Evolutionary conservation across 2,329 filamentous ascomycete genomes (phyloP), one percentile per base, ranked within the genome.

Genomic region (Chrysoporthe austroafricana): DNA sequence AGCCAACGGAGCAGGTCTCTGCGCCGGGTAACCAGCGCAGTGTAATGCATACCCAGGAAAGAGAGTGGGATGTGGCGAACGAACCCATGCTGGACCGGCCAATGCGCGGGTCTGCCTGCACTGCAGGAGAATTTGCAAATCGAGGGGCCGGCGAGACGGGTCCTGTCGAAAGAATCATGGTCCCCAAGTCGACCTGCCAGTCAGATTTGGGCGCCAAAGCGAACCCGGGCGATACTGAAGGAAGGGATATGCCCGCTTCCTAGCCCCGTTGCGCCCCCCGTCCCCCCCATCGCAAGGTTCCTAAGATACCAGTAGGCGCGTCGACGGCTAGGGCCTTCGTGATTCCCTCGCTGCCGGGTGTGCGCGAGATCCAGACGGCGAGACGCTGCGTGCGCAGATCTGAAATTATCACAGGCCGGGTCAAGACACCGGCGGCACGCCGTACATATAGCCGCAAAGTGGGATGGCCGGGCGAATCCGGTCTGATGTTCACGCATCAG

Each of bases 11-110:
- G 63, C 62, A 70, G 66, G 63, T 66, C 71, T 68, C 66, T 71
- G 39, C 39, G 66, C 65, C 73, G 66, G 70, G 72, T 76, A 76
- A 39, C 18, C 74, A 74, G 73, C 72, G 71, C 73, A 72, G 71
- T 74, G 74, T 73, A 74, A 78, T 80, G 78, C 78, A 81, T 73
- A 78, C 73, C 73, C 32, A 39, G 26, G 54, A 39, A 21, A 14
- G 4, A 18, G 13, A 44, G n/a, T 76, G 76, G 77, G 77, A 78
- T 77, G 80, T 82, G 80, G 80, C 80, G 77, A 81, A 79, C 80
- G 77, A 77, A 75, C 78, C 78, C 78, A 77, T 74, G 72, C 73
- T 72, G 75, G 75, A 42, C 26, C 52, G 75, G 76, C 78, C 78
- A 80, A 79, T 80, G 74, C 78, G 74, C 75, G 65, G 32, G 60